A percentile compares a stretch with the other conserved stretches of the same genome.
These are phyloP conservation scores for Mortierella sp. DNA, from an alignment of 371 early-diverging fungal genomes.

Conservation along the genomic window DNA sequence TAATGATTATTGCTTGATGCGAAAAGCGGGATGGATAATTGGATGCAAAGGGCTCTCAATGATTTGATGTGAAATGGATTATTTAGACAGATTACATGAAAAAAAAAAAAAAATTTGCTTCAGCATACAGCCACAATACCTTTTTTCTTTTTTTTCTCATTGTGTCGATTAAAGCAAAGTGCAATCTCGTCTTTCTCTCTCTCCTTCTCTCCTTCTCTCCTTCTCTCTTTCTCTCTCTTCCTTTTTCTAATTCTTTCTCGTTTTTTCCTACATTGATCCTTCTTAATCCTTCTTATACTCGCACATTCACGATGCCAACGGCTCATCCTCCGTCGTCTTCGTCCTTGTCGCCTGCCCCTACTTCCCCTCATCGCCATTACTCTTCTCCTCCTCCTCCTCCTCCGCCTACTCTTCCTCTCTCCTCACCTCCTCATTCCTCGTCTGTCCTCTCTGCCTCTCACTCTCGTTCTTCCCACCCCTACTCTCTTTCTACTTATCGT, in stretches of 20 bases:
- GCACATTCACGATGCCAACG: constrained; percentile 12
- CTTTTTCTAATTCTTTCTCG: neutral
- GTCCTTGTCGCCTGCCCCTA: constrained; percentile 5
- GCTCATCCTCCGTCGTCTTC: constrained; percentile 10
- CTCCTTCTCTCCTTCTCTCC: neutral
- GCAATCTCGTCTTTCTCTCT: neutral
- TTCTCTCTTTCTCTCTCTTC: neutral
- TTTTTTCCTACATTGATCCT: neutral
- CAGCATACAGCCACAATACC: neutral
- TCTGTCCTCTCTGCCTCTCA: neutral
- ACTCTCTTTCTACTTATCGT: neutral
- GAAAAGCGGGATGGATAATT: too few species aligned
- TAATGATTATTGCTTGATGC: too few species aligned
- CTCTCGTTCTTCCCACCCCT: neutral
- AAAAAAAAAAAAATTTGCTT: constrained; percentile 3
- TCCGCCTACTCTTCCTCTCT: constrained; percentile 2
- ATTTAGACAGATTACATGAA: neutral
- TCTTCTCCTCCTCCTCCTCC: neutral
- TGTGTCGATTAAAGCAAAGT: neutral
- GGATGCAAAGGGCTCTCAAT: constrained; percentile 3
- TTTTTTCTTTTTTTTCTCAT: neutral
- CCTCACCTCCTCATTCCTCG: neutral
- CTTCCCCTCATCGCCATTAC: constrained; percentile 13
- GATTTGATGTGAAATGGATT: neutral
- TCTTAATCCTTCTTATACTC: neutral